phyloP scores from a whole-genome alignment of 2,329 filamentous ascomycete genomes.

The Exophiala oligosperma region DNA sequence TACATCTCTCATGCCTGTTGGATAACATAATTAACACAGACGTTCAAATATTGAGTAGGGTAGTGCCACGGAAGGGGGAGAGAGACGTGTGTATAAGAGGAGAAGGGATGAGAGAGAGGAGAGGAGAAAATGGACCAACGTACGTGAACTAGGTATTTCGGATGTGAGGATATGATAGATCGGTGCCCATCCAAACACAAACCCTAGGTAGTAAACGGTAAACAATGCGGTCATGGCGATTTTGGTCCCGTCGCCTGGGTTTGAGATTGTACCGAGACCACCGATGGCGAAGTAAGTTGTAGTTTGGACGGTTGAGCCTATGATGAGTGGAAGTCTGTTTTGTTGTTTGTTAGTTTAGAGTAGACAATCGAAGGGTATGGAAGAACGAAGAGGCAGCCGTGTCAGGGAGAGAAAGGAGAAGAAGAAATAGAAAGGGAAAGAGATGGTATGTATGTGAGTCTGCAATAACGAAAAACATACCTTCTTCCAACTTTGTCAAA shows the following conservation, averaged over 20 bases:
- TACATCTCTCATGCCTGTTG: conserved; percentile 32
- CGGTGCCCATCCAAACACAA: conserved; percentile 17
- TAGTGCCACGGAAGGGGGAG: too few relatives aligned
- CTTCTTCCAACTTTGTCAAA: conserved; percentile 17
- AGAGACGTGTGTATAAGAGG: neutral
- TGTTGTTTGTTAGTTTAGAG: too few relatives aligned
- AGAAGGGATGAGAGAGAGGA: neutral
- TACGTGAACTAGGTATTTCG: conserved; percentile 27
- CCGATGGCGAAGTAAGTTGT: conserved; percentile 22
- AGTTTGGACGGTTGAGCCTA: conserved; percentile 14
- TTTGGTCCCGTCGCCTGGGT: conserved; percentile 2
- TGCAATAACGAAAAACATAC: conserved; percentile 12
- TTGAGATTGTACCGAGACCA: conserved; percentile 10
- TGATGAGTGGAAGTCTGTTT: conserved; percentile 3
- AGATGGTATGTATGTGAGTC: neutral
- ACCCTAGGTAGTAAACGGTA: conserved; percentile 12
- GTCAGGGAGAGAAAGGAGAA: too few relatives aligned
- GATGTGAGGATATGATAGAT: conserved; percentile 14
- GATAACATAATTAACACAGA: too few relatives aligned
- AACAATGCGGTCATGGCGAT: conserved; percentile 19
- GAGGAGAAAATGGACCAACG: neutral
- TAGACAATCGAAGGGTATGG: too few relatives aligned
- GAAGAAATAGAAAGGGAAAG: conserved; percentile 1
- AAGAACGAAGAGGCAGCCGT: too few relatives aligned
- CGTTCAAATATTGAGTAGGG: too few relatives aligned